Evolutionary conservation across 805 yeast genomes (phyloP), one percentile per base, ranked within the genome.

Genomic region (Metschnikowia henanensis): DNA sequence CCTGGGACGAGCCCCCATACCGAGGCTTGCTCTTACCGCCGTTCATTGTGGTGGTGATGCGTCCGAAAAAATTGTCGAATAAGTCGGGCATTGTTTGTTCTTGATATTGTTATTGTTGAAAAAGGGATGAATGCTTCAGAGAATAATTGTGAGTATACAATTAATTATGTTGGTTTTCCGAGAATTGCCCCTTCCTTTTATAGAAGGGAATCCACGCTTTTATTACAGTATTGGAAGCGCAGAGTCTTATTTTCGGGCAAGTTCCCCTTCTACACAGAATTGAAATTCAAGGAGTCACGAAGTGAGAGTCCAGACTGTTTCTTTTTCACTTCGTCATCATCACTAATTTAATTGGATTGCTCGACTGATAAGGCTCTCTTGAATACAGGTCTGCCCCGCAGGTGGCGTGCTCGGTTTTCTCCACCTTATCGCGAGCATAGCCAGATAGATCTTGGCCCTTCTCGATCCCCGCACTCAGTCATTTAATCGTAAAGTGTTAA

Each of bases 31-130:
- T 50, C 37, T 65, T 65, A 16, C 73, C 73, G 12, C 69, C 70
- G 43, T 59, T 60, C 22, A 68, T 41, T 22, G 62, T 57, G 16
- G 64, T 49, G 28, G 64, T 56, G 20, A 69, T 54, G 32, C 60
- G 64, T 23, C 54, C 58, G 42, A 68, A 68, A 32, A 70, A 58
- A 47, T 68, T 67, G 42, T 70, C 75, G 47, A 70, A 70, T 49
- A 70, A 53, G 53, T 68, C 75, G 4, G 62, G 61, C 65, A 61
- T 61, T 35, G 39, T 36, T 22, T 20, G 3, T 22, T n/a, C 20
- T 10, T n/a, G 8, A 9, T 9, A 23, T 23, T 23, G 26, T n/a
- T n/a, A n/a, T n/a, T n/a, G n/a, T n/a, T n/a, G n/a, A n/a, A n/a
- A n/a, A n/a, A n/a, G n/a, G n/a, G n/a, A n/a, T n/a, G n/a, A n/a